Percentiles rank a stretch among this genome's conserved stretches.
Conservation (phyloP, 2,329 filamentous ascomycete species). For the Aspergillus floridensis region DNA sequence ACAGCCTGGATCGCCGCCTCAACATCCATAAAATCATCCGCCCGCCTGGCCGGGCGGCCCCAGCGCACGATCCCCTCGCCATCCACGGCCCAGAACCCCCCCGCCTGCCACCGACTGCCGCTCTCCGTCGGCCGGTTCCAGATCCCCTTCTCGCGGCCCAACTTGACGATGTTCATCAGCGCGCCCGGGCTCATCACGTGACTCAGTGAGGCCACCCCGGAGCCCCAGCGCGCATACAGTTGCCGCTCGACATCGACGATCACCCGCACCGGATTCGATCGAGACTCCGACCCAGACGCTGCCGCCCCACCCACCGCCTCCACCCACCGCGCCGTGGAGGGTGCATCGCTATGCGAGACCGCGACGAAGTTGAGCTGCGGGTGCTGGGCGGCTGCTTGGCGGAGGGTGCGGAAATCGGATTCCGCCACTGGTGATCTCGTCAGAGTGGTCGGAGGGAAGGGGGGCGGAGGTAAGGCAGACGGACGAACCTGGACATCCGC, state of each 20-base stretch:
- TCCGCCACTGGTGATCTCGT: neutral
- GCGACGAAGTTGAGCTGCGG: neutral
- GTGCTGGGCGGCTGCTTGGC: neutral
- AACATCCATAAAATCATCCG: neutral
- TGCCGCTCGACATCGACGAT: conserved; percentile 1
- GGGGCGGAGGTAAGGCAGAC: neutral
- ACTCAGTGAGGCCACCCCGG: neutral
- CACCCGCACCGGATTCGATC: neutral
- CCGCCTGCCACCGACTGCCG: conserved; percentile 25
- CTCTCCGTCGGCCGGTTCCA: conserved; percentile 26
- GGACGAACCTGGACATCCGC: conserved; percentile 6
- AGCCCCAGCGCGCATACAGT: conserved; percentile 6
- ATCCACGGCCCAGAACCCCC: conserved; percentile 20
- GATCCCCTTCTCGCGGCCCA: conserved; percentile 13
- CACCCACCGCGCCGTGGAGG: neutral
- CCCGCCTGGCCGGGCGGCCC: neutral
- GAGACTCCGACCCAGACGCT: neutral
- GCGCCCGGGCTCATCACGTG: neutral
- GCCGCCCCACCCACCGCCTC: neutral
- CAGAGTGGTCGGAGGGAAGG: neutral
- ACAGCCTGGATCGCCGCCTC: neutral
- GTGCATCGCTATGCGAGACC: conserved; percentile 1
- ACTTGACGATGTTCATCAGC: neutral
- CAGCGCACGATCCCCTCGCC: conserved; percentile 8
- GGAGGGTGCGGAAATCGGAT: neutral